Conservation (phyloP, 495 filamentous ascomycete species). For the Penicillium cataractarum region DNA sequence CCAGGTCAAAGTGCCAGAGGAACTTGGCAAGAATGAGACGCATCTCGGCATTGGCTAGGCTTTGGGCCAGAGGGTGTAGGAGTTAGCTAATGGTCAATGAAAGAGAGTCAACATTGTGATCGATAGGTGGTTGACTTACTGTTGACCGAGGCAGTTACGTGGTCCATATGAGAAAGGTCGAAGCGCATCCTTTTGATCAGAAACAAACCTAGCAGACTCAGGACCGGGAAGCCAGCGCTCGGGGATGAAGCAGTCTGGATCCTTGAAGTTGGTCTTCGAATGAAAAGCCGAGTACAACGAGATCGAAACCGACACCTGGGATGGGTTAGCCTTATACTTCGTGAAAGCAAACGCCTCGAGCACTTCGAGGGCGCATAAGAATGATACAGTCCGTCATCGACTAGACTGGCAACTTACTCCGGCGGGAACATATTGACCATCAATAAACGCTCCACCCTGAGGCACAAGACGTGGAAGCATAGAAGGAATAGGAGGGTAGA, state of each 20-base stretch:
- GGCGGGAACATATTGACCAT: conserved; percentile 1
- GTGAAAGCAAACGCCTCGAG: neutral
- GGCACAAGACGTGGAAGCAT: conserved; percentile 1
- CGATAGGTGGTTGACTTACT: conserved; percentile 23
- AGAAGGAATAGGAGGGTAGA: neutral
- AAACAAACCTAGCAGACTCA: conserved; percentile 4
- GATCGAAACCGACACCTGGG: neutral
- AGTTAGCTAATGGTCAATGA: conserved; percentile 10
- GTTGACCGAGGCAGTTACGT: conserved; percentile 42
- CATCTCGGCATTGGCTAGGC: conserved; percentile 57
- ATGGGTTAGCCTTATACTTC: neutral
- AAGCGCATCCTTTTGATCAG: conserved; percentile 28
- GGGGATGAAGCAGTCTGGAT: conserved; percentile 40
- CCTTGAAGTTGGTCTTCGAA: conserved; percentile 35
- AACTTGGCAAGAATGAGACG: conserved; percentile 54
- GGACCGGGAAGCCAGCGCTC: conserved; percentile 49
- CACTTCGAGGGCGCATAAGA: neutral
- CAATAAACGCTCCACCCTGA: neutral
- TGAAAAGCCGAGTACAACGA: neutral
- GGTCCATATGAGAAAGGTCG: conserved; percentile 45
- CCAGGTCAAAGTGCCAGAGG: conserved; percentile 56
- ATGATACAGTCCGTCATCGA: neutral
- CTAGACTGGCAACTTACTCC: neutral
- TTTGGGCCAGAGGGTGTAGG: neutral
- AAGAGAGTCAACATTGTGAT: neutral